Percentiles rank a stretch among this genome's conserved stretches.
Evolutionary conservation across 2,329 filamentous ascomycete genomes (phyloP).

Genomic region (Cytospora leucostoma): DNA sequence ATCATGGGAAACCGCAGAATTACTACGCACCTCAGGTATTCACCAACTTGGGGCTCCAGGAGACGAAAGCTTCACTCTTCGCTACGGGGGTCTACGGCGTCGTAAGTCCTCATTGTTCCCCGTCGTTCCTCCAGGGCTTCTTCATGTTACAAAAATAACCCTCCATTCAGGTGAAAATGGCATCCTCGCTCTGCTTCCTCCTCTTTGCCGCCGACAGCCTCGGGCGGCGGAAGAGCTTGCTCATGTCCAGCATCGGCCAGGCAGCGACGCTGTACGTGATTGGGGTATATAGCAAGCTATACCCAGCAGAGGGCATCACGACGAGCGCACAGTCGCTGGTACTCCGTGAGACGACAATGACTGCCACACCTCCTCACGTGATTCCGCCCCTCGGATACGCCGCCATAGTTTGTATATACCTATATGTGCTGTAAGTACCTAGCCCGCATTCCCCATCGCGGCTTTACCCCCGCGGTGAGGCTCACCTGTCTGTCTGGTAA

Average conservation of each 20-base stretch:
- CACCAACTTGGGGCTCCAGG: conserved; percentile 59
- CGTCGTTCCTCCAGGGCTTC: no score
- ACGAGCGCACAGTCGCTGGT: neutral
- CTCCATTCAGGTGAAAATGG: conserved; percentile 51
- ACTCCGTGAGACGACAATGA: conserved; percentile 3
- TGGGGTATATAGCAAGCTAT: conserved; percentile 11
- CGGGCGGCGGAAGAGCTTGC: conserved; percentile 60
- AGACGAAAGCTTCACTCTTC: conserved; percentile 61
- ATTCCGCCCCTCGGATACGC: conserved; percentile 68
- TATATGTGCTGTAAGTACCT: conserved; percentile 59
- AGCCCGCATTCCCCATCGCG: neutral
- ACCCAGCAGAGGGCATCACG: neutral
- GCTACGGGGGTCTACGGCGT: conserved; percentile 74
- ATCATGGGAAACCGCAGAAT: conserved; percentile 40
- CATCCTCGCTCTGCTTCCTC: conserved; percentile 64
- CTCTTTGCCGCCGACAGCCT: conserved; percentile 69
- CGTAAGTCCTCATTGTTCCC: conserved; percentile 39
- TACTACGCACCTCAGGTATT: conserved; percentile 74
- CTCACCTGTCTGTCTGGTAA: neutral
- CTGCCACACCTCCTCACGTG: conserved; percentile 28
- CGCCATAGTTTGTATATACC: conserved; percentile 70
- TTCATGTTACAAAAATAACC: neutral
- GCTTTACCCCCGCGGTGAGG: neutral
- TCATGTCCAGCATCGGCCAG: conserved; percentile 66
- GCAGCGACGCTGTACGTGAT: conserved; percentile 47